Conservation (phyloP, 805 yeast species). For the Spathaspora boniae region DNA sequence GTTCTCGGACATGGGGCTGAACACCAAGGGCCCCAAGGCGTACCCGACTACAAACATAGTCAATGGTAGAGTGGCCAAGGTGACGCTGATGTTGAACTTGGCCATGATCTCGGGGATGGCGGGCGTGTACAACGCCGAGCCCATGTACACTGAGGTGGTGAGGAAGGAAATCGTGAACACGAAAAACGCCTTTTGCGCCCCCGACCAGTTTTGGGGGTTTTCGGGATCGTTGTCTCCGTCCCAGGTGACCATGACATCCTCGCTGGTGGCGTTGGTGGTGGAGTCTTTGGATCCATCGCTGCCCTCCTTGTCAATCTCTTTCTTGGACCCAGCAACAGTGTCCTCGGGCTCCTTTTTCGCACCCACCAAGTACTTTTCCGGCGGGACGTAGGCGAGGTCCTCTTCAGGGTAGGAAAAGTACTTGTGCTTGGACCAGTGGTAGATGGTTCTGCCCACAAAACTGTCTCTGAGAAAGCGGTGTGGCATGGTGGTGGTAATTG, state of each 20-base stretch:
- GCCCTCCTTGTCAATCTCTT: too few species aligned
- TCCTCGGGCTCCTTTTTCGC: too few species aligned
- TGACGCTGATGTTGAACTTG: conserved; percentile 43
- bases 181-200: conserved; percentile 34
- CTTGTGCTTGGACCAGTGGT: conserved; percentile 24
- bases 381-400: conserved; percentile 19
- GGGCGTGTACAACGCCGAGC: conserved; percentile 55
- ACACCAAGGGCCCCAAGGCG: conserved; percentile 57
- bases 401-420: conserved; percentile 24
- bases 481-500: conserved; percentile 1
- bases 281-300: too few species aligned
- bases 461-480: conserved; percentile 26
- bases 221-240: conserved; percentile 50
- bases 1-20: conserved; percentile 58
- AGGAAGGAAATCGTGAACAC: conserved; percentile 40
- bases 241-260: conserved; percentile 20
- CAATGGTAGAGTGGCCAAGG: conserved; percentile 48
- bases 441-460: conserved; percentile 24
- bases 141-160: conserved; percentile 52
- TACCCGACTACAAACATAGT: conserved; percentile 57
- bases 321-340: too few species aligned
- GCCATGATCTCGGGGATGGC: conserved; percentile 41
- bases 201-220: conserved; percentile 57
- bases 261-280: not conserved
- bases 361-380: conserved; percentile 25